Evolutionary conservation across 176 grass and related monocot species (phyloP).

Genomic region (Coix lacrymajobi): DNA sequence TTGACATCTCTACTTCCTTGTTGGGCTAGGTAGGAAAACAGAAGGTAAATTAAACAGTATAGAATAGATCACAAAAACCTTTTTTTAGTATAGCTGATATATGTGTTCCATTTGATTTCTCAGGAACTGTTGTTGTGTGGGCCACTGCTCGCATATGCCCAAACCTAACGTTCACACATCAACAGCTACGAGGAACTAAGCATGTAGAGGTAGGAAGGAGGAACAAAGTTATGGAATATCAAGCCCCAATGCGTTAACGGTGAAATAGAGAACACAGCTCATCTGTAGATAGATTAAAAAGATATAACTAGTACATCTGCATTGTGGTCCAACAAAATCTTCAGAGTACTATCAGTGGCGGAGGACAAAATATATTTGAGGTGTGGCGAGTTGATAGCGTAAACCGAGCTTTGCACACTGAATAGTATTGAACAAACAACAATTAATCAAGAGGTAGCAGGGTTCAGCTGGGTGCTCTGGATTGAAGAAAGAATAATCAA

Average conservation of each 20-base stretch:
- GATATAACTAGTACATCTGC: slow-evolving; percentile 8
- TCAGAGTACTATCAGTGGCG: slow-evolving; percentile 14
- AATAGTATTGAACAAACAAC: too few relatives aligned
- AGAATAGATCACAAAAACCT: not conserved
- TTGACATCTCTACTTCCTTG: not conserved
- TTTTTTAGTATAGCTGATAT: not conserved
- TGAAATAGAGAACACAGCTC: not conserved
- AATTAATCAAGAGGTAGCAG: too few relatives aligned
- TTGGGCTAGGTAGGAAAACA: not conserved
- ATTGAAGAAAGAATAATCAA: too few relatives aligned
- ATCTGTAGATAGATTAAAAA: not conserved
- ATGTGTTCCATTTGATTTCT: not conserved
- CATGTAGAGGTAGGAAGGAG: not conserved
- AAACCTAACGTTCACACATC: not conserved
- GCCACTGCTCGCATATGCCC: not conserved
- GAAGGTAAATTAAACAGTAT: not conserved
- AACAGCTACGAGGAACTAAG: not conserved
- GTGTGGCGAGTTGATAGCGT: too few relatives aligned
- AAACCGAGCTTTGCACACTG: too few relatives aligned
- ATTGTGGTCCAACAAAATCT: slow-evolving; percentile 31
- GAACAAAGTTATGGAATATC: not conserved
- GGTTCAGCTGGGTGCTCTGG: too few relatives aligned
- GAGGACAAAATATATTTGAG: too few relatives aligned
- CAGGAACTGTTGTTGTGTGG: not conserved
- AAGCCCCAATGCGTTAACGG: not conserved